Conservation (phyloP, 176 grass and related monocot species). For the Melocanna baccifera region DNA sequence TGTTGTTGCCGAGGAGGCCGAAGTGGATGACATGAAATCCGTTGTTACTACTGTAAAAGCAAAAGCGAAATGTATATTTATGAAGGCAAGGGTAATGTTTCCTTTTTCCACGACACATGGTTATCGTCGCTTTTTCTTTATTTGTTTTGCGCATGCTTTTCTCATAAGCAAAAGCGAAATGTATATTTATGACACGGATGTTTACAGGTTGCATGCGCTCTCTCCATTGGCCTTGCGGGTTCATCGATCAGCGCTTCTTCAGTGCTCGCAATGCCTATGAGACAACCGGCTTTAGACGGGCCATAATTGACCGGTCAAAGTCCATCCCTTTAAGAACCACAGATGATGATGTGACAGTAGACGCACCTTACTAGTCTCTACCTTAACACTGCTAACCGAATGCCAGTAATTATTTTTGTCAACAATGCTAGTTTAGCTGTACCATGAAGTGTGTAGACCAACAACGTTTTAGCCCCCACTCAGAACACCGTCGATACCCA, state of each 20-base stretch:
- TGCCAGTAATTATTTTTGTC: neutral
- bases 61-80: conserved; percentile 61
- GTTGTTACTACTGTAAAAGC: conserved; percentile 53
- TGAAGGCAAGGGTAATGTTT: too few relatives aligned
- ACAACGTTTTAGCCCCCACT: too few relatives aligned
- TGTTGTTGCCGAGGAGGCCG: conserved; percentile 57
- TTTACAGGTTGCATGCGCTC: conserved; percentile 74
- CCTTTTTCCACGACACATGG: too few relatives aligned
- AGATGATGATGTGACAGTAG: neutral
- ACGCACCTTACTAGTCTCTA: too few relatives aligned
- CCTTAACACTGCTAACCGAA: neutral
- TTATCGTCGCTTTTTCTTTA: conserved; percentile 1
- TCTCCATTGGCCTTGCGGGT: too few relatives aligned
- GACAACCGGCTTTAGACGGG: conserved; percentile 66
- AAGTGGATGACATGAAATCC: conserved; percentile 51
- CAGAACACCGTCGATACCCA: too few relatives aligned
- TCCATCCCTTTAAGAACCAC: conserved; percentile 35
- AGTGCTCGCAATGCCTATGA: conserved; percentile 60
- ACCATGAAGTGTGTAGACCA: too few relatives aligned
- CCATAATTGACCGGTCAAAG: conserved; percentile 35
- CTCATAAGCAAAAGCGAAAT: too few relatives aligned
- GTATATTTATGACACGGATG: neutral
- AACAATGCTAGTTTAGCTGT: neutral
- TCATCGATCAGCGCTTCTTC: conserved; percentile 35
- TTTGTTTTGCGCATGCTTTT: too few relatives aligned